A percentile compares a stretch with the other conserved stretches of the same genome.
Evolutionary conservation across 1,284 basidiomycete genomes (phyloP).

Genomic region (Cutaneotrichosporon sp.): DNA sequence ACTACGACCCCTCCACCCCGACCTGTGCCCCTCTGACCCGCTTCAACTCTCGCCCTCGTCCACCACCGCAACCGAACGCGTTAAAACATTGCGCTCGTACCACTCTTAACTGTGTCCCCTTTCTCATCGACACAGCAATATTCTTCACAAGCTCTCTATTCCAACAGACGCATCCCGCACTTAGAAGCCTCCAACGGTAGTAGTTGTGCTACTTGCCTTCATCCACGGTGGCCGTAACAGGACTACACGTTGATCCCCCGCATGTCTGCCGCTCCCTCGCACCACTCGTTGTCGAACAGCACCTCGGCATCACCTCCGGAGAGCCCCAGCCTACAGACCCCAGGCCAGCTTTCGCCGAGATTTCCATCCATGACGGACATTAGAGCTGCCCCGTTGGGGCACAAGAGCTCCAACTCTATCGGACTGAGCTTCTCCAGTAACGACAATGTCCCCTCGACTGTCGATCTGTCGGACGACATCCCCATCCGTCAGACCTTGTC

Average conservation of each 20-base stretch:
- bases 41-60: background rate
- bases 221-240: background rate
- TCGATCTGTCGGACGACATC: slow-evolving; percentile 15
- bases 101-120: background rate
- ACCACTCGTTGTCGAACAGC: slow-evolving; percentile 7
- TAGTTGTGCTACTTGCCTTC: background rate
- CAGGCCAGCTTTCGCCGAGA: slow-evolving; percentile 7
- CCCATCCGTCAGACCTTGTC: background rate
- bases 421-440: background rate
- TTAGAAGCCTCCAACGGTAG: background rate
- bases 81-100: background rate
- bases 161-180: background rate
- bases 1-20: background rate
- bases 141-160: background rate
- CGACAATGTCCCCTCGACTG: background rate
- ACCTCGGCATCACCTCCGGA: slow-evolving; percentile 21
- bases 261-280: slow-evolving; percentile 4
- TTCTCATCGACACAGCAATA: background rate
- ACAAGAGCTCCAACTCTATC: slow-evolving; percentile 6
- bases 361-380: background rate
- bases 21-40: background rate
- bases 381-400: background rate
- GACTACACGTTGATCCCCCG: background rate
- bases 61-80: background rate
- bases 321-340: slow-evolving; percentile 20